Evolutionary conservation across 2,329 filamentous ascomycete species (phyloP).

Genomic region (Dissoconium aciculare): DNA sequence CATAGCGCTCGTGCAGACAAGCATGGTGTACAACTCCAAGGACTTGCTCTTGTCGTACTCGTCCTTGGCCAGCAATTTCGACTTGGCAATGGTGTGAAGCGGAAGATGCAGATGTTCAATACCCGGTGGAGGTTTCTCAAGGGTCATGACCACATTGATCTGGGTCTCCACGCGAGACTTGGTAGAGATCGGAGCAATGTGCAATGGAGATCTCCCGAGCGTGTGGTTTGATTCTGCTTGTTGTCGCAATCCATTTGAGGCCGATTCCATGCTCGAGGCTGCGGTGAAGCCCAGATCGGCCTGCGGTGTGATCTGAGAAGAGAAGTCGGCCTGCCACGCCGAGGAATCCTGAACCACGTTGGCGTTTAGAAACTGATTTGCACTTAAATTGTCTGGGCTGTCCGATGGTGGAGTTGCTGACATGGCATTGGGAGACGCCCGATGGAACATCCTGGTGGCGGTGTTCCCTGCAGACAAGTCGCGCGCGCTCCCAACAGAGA

Average conservation of each 20-base stretch:
- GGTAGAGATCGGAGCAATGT: conserved; percentile 25
- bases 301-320: conserved; percentile 20
- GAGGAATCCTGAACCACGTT: conserved; percentile 19
- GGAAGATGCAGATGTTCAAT: conserved; percentile 75
- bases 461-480: conserved; percentile 20
- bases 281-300: conserved; percentile 22
- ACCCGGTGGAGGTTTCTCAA: conserved; percentile 59
- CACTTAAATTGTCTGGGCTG: conserved; percentile 21
- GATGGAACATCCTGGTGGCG: conserved; percentile 17
- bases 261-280: conserved; percentile 8
- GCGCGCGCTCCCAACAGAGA: conserved; percentile 17
- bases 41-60: conserved; percentile 55
- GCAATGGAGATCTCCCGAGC: conserved; percentile 20
- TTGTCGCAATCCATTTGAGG: conserved; percentile 18
- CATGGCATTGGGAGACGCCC: conserved; percentile 20
- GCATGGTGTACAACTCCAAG: conserved; percentile 61
- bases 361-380: conserved; percentile 16
- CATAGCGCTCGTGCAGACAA: conserved; percentile 91
- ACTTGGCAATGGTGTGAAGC: conserved; percentile 82
- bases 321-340: conserved; percentile 20
- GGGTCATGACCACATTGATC: conserved; percentile 70
- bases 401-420: conserved; percentile 26
- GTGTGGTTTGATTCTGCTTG: conserved; percentile 8
- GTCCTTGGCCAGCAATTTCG: conserved; percentile 71
- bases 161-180: conserved; percentile 96